Evolutionary conservation across 257 asterid genomes (phyloP).

Genomic region (Gentiana dahurica): DNA sequence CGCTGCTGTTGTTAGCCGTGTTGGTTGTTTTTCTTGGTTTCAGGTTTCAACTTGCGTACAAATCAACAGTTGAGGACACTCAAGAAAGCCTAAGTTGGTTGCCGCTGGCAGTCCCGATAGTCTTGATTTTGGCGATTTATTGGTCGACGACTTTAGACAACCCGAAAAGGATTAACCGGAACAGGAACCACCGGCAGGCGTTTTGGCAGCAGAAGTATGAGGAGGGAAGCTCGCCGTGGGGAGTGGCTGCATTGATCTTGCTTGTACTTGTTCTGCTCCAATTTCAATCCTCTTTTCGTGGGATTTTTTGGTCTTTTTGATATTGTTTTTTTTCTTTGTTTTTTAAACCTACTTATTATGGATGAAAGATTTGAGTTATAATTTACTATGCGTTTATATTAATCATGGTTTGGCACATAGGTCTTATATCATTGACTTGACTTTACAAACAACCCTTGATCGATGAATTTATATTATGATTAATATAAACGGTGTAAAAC

Average conservation of each 20-base stretch:
- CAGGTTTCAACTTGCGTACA: conserved; percentile 71
- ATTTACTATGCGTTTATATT: no score
- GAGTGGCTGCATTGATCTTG: conserved; percentile 70
- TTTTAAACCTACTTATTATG: no score
- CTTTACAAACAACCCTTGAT: no score
- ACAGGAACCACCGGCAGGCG: conserved; percentile 23
- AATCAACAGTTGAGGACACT: conserved; percentile 56
- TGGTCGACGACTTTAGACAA: conserved; percentile 41
- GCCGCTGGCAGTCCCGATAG: conserved; percentile 46
- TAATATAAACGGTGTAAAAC: no score
- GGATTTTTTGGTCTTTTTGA: no score
- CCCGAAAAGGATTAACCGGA: conserved; percentile 24
- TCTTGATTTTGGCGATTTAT: conserved; percentile 42
- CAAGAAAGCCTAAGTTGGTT: conserved; percentile 80
- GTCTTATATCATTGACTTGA: no score
- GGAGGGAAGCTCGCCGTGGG: conserved; percentile 79
- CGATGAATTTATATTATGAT: no score
- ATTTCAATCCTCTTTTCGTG: conserved; percentile 63
- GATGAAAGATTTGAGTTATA: no score
- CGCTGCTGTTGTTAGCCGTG: conserved; percentile 46
- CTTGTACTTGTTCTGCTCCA: conserved; percentile 57
- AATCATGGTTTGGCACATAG: no score
- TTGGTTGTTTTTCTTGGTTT: conserved; percentile 60
- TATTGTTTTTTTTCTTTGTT: no score
- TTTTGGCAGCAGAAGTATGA: conserved; percentile 8